Conservation (phyloP, 768 basidiomycete genomes). For the Agaricus blazei region DNA sequence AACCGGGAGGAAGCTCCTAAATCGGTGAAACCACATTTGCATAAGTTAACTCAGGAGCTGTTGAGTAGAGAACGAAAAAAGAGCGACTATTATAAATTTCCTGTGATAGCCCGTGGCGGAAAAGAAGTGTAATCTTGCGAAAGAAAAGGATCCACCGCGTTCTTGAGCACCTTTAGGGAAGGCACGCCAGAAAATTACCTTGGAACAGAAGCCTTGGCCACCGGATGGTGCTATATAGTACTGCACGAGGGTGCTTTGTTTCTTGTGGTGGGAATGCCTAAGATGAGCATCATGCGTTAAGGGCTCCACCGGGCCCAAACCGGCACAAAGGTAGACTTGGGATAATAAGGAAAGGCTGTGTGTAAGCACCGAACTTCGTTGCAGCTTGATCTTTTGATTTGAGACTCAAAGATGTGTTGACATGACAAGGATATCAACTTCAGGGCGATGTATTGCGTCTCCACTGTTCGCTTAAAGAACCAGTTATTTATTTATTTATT, state of each 20-base stretch:
- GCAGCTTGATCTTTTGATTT: background rate
- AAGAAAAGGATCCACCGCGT: background rate
- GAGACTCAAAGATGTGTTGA: background rate
- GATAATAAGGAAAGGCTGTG: background rate
- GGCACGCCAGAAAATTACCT: background rate
- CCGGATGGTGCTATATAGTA: constrained; percentile 3
- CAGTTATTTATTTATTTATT: background rate
- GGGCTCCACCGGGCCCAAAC: constrained; percentile 1
- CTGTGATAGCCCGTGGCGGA: constrained; percentile 8
- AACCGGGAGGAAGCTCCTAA: background rate
- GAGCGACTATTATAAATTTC: constrained; percentile 6
- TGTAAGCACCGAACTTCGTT: constrained; percentile 5
- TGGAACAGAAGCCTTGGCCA: constrained; percentile 10
- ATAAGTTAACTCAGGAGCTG: constrained; percentile 3
- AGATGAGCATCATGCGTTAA: constrained; percentile 5
- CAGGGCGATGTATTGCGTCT: background rate
- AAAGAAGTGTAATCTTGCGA: constrained; percentile 5
- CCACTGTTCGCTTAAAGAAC: constrained; percentile 1
- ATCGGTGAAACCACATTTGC: constrained; percentile 10
- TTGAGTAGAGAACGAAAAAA: background rate
- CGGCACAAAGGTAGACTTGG: constrained; percentile 6
- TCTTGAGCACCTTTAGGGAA: background rate
- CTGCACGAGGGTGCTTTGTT: background rate
- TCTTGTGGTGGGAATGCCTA: background rate
- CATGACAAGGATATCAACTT: constrained; percentile 11